These are phyloP conservation scores for Calophaca sinica DNA, from an alignment of 306 rosid species.

Conservation along the genomic window DNA sequence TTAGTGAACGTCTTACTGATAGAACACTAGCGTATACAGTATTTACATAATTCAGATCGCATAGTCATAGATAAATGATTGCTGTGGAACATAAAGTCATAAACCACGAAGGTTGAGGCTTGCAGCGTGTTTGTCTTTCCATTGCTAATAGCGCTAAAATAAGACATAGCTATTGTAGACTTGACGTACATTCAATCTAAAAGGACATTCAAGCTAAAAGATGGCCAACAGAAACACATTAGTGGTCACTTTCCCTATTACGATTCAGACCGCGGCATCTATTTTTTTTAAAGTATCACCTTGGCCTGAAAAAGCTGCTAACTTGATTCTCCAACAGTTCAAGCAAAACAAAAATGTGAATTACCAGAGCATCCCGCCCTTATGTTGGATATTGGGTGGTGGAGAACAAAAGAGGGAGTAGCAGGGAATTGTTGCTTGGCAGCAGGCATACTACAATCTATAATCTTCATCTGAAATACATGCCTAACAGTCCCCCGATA, in stretches of 20 bases:
- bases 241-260: background rate
- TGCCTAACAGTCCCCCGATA: conserved; percentile 8
- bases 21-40: background rate
- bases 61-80: too few species aligned
- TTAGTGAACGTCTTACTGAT: background rate
- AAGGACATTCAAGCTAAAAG: too few species aligned
- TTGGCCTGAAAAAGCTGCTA: background rate
- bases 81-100: too few species aligned
- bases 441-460: background rate
- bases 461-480: conserved; percentile 35
- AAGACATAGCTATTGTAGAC: too few species aligned
- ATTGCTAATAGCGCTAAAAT: too few species aligned
- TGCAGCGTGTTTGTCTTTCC: too few species aligned
- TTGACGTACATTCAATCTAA: too few species aligned
- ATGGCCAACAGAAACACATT: too few species aligned
- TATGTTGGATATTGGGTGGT: conserved; percentile 13
- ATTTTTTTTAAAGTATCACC: background rate
- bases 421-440: conserved; percentile 4
- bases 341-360: conserved; percentile 23
- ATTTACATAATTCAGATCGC: background rate
- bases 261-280: background rate
- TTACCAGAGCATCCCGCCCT: conserved; percentile 27
- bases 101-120: too few species aligned
- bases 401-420: conserved; percentile 18
- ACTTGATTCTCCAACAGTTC: background rate